These are phyloP conservation scores for Panaeolus cyanescens DNA, from an alignment of 768 basidiomycete genomes.

Conservation along the genomic window DNA sequence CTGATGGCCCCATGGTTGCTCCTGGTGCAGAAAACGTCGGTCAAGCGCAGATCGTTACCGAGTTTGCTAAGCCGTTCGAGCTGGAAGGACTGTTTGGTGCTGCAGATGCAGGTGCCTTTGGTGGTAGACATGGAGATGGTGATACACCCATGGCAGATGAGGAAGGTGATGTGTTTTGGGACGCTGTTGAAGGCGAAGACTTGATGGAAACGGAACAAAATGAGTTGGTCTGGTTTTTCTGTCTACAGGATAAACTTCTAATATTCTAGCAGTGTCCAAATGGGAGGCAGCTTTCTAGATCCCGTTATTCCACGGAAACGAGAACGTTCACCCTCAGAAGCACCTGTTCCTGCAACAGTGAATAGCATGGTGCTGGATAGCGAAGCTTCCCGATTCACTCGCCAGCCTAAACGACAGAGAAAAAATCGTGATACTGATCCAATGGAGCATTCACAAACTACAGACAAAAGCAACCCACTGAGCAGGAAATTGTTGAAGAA, in stretches of 20 bases:
- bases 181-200: slow-evolving; percentile 37
- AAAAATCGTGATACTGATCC: slow-evolving; percentile 57
- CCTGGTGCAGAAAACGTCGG: slow-evolving; percentile 81
- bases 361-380: slow-evolving; percentile 14
- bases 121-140: slow-evolving; percentile 39
- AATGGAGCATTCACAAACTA: slow-evolving; percentile 49
- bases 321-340: slow-evolving; percentile 36
- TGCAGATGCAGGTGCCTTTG: slow-evolving; percentile 83
- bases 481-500: slow-evolving; percentile 60
- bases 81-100: slow-evolving; percentile 77
- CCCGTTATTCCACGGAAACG: slow-evolving; percentile 39
- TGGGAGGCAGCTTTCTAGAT: slow-evolving; percentile 36
- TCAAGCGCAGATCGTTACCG: slow-evolving; percentile 74
- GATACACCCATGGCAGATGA: slow-evolving; percentile 45
- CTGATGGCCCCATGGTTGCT: slow-evolving; percentile 41
- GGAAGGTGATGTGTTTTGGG: slow-evolving; percentile 42
- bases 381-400: slow-evolving; percentile 25
- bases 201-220: slow-evolving; percentile 37
- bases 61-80: slow-evolving; percentile 79
- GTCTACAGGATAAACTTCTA: not conserved
- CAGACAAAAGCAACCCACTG: slow-evolving; percentile 61
- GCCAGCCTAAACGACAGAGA: slow-evolving; percentile 63
- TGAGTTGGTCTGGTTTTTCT: slow-evolving; percentile 24
- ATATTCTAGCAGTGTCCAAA: slow-evolving; percentile 17
- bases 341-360: slow-evolving; percentile 10